Base-by-base conservation (phyloP, 2,329 filamentous ascomycete genomes). In the Daldinia sp. region DNA sequence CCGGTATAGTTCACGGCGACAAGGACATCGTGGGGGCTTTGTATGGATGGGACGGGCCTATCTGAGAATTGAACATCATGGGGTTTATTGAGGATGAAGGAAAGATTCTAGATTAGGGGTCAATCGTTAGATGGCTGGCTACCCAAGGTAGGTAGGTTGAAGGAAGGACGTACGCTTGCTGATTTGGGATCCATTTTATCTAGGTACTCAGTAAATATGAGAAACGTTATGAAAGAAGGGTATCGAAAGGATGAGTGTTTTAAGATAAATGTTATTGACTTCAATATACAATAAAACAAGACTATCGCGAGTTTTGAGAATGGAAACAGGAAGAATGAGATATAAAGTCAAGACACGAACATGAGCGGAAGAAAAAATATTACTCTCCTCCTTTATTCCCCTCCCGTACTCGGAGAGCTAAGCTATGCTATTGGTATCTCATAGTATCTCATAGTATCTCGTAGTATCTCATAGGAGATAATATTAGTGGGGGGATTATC, bases 1-100 rank as follows among this genome's bases (percentile, higher is more conserved):
- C 92, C 92, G 2, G 92, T 96, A 82, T 90, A 94, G 80, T 90
- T 90, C 71, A 94, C 84, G 74, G 90, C 88, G 67, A 96, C 88
- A 71, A 94, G 84, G 68, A 96, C 92, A 77, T 94, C 89, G 81
- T 93, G 85, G 19, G 87, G 83, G 53, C 82, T 81, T 66, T 85
- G 78, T 70, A 95, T 80, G 61, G 84, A 78, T 41, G 93, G 93
- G 58, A 93, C 79, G 7, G 92, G 91, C 6, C 89, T 87, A 74
- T 94, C 89, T 79, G 90, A 88, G 79, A 89, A 96, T 67, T 82
- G 80, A 71, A 96, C 90, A 71, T 90, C 84, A 76, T 87, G 83
- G 63, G 88, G 84, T 71, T 90, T 90, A 78, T 94, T 87, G 72
- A 96, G 90, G 76, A 96, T 82, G 79, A 95, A 95, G 55, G 92